Percentiles rank a stretch among this genome's conserved stretches.
Conservation (phyloP, 805 yeast species). For the Saturnispora kantuleensis region DNA sequence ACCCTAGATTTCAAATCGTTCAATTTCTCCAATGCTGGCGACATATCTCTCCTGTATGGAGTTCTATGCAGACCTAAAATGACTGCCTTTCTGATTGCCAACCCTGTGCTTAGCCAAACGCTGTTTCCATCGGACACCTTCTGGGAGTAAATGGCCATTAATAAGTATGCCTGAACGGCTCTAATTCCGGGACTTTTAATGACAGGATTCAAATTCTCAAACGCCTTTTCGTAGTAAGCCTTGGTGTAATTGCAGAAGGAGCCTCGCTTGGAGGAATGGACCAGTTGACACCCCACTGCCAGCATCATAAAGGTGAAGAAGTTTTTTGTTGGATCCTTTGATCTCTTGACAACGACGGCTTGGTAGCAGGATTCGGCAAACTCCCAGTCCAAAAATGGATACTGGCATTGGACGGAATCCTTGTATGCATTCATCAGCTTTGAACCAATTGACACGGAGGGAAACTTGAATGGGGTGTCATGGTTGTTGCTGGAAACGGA, state of each 20-base stretch:
- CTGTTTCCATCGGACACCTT: slow-evolving; percentile 28
- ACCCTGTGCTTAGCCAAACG: slow-evolving; percentile 25
- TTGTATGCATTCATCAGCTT: slow-evolving; percentile 18
- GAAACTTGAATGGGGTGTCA: slow-evolving; percentile 17
- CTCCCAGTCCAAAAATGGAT: slow-evolving; percentile 28
- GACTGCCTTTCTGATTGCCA: slow-evolving; percentile 26
- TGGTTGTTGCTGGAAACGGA: not conserved
- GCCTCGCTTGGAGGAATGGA: slow-evolving; percentile 8
- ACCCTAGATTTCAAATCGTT: slow-evolving; percentile 22
- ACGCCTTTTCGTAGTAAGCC: slow-evolving; percentile 25
- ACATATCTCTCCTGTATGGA: slow-evolving; percentile 13
- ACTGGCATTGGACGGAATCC: slow-evolving; percentile 27
- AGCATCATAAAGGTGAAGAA: slow-evolving; percentile 27
- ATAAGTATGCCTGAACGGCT: slow-evolving; percentile 27
- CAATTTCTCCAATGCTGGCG: slow-evolving; percentile 7
- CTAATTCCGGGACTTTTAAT: slow-evolving; percentile 19
- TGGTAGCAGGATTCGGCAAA: slow-evolving; percentile 17
- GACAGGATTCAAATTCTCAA: slow-evolving; percentile 19
- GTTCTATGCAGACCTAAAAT: slow-evolving; percentile 26
- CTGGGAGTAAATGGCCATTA: slow-evolving; percentile 26
- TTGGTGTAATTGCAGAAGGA: slow-evolving; percentile 16
- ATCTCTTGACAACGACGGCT: slow-evolving; percentile 14
- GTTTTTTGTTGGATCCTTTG: slow-evolving; percentile 12
- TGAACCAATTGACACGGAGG: slow-evolving; percentile 13
- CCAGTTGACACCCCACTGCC: slow-evolving; percentile 24